Evolutionary conservation across 192 early-diverging fungal species (phyloP), one percentile per base, ranked within the genome.

Genomic region (Rhizoclosmatium sp.): DNA sequence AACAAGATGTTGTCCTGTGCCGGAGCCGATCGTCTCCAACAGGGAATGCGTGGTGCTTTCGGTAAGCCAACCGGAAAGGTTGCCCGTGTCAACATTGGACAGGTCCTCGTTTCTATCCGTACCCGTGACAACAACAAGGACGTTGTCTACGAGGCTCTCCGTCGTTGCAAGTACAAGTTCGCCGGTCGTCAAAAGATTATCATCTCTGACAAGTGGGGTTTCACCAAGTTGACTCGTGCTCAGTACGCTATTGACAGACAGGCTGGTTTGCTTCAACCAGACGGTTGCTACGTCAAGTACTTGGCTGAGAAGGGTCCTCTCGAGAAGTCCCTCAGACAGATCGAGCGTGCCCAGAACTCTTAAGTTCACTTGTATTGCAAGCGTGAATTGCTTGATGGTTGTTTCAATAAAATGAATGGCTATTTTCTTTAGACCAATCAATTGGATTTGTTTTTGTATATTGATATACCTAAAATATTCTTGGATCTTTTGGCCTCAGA

Each of bases 1-100:
- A 98, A 99, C 93, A 99, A 99, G 91, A 99, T 99, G 98, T 91
- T 98, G 87, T 97, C 96, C 72, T 99, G 97, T 86, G 98, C 98
- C 78, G 98, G 98, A 89, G 97, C 98, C 79, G 97, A 98, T 97
- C 90, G 41, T 78, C 92, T 99, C 77, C 98, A 99, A 89, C 93
- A 93, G 81, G 98, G 97, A 91, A 99, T 99, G 97, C 94, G 98
- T 87, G 98, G 98, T 87, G 98, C 98, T 84, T 98, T 92, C 82
- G 98, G 97, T 76, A 99, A 99, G 90, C 97, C 98, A 82, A 90
- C 91, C 74, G 96, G 96, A 78, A 90, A 91, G 78, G 98, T 95
- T 74, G 98, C 98, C 76, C 96, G 97, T 88, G 95, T 99, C 85
- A 91, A 95, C 89, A 99, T 98, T 91, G 97, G 98, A 65, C 98